Evolutionary conservation across 1,284 basidiomycete species (phyloP), one percentile per base, ranked within the genome.

Genomic region (Leccinum griseonigrum): DNA sequence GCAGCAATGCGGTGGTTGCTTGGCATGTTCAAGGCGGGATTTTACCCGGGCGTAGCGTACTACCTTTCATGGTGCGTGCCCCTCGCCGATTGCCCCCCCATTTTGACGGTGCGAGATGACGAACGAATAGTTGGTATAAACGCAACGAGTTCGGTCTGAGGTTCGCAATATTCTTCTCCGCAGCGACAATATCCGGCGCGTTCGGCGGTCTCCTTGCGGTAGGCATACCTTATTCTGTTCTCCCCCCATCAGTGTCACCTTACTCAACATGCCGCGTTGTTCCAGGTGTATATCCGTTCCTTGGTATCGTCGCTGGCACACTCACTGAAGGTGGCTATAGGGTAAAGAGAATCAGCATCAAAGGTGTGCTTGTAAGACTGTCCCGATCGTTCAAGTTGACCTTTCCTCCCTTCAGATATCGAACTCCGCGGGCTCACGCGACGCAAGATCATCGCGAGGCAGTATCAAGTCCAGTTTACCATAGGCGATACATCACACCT

Each of bases 131-230:
- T 60, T 87, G 85, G 85, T 87, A 87, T 71, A 86, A 86, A 67
- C 86, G 87, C 34, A 85, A 84, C 7, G 88, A 91, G 66, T 88
- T 88, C 60, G 88, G 87, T 59, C 78, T 84, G 52, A 73, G 85
- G 28, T 82, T 86, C 13, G 87, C 89, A 1, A 71, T 90, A 18
- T 91, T 91, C 77, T 91, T 91, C 77, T 88, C 88, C 0, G 87
- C 87, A 9, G 87, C 88, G 1, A 88, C 86, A 3, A 81, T 88
- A 2, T 86, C 87, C 3, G 88, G 88, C 18, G 88, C 88, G n/a
- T 90, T 90, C 64, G 87, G 87, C 60, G 86, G 86, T 46, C 75
- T 88, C 28, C 81, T 90, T 56, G 87, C 85, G 50, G 87, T 88
- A 71, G 63, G 82, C 70, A 48, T 16, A 28, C 11, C 11, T 10